Percentiles rank a stretch among this genome's conserved stretches.
phyloP scores from a whole-genome alignment of 2,329 filamentous ascomycete genomes.

The Davidsoniella australis region DNA sequence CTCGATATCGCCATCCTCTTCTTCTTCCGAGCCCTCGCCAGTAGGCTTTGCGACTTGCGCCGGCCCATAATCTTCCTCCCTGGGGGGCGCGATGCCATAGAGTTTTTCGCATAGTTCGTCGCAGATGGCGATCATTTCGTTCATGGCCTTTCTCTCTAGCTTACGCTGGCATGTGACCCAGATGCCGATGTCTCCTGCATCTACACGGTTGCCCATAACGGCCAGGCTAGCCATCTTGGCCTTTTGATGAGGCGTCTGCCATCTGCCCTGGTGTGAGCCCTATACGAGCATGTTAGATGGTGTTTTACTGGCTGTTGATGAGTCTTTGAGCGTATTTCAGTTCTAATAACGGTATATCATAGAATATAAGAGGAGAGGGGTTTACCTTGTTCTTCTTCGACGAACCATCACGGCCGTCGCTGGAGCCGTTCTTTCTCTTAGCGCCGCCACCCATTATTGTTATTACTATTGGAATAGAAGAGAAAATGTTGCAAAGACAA shows the following conservation, averaged over 20 bases:
- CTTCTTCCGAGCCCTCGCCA: constrained; percentile 23
- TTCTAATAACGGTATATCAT: background rate
- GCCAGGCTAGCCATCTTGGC: constrained; percentile 28
- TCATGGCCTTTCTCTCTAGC: constrained; percentile 51
- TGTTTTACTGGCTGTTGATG: background rate
- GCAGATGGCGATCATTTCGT: constrained; percentile 49
- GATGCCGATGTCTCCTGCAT: constrained; percentile 54
- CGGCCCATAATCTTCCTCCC: constrained; percentile 17
- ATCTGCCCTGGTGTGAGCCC: constrained; percentile 27
- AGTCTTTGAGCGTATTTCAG: background rate
- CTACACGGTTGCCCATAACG: constrained; percentile 30
- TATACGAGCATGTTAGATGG: background rate
- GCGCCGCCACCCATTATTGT: constrained; percentile 1
- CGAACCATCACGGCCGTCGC: constrained; percentile 16
- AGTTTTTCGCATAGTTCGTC: constrained; percentile 48
- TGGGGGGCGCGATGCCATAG: constrained; percentile 31
- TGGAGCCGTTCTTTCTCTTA: constrained; percentile 14
- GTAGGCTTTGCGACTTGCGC: background rate
- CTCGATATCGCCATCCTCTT: constrained; percentile 49
- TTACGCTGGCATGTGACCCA: constrained; percentile 63
- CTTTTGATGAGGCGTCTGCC: constrained; percentile 44
- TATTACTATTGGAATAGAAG: no score
- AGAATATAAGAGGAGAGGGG: background rate
- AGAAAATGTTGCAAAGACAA: background rate
- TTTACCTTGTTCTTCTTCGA: constrained; percentile 27